Base-by-base conservation (phyloP, 225 moss, liverwort and hornwort species). In the Lunularia cruciata region DNA sequence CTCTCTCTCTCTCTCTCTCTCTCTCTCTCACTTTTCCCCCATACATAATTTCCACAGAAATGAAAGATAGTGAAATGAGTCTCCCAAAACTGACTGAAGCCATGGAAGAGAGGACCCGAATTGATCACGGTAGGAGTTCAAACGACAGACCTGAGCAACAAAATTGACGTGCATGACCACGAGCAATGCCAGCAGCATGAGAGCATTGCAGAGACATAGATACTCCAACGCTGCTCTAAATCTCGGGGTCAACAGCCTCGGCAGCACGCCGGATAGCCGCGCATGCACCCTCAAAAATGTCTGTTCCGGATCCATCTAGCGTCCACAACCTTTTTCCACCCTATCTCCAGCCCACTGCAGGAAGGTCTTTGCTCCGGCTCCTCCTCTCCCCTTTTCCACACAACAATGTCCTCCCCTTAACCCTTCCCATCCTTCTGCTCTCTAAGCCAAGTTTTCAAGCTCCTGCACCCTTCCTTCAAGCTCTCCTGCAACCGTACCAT, bases 111-210 rank as follows among this genome's bases (percentile, higher is more conserved):
- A 70, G 47, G 58, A 61, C n/a, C n/a, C n/a, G n/a, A n/a, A n/a
- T n/a, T n/a, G n/a, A n/a, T n/a, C n/a, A n/a, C n/a, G 32, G 42
- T 38, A 26, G 42, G 38, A 57, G 47, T 47, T 53, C 36, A 47
- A 25, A 27, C 8, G 43, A 23, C 31, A 40, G 62, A 95, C 95
- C 95, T 95, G 95, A 35, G 89, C 85, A 53, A 95, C 94, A 62
- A 95, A 95, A 81, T 95, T 92, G 88, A 95, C 95, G 83, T 95
- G 95, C 92, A 95, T 95, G 47, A 91, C 88, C 76, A 91, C 86
- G 36, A 95, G 83, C 69, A 95, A 78, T 25, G 78, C 77, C 61
- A 95, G 62, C 14, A 95, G 89, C 89, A 80, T 79, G 30, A 92
- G 67, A 28, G 91, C 95, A 77, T 89, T 95, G 61, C 84, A 82